Evolutionary conservation across 495 filamentous ascomycete species (phyloP).

Genomic region (Lineolata rhizophorae): DNA sequence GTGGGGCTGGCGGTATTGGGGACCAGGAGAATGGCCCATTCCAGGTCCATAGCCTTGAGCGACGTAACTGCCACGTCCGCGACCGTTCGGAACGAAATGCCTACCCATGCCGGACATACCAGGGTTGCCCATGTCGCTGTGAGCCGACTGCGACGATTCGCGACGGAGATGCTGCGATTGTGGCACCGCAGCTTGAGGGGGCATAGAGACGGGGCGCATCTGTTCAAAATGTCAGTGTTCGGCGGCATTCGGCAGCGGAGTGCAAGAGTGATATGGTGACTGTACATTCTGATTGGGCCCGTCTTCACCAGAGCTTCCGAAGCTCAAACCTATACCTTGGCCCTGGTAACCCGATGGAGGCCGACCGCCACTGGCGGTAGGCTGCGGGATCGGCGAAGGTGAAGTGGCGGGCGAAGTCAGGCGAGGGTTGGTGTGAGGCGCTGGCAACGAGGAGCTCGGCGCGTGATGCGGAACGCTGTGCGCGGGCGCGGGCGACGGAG

Average conservation of each 20-base stretch:
- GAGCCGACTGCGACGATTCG: slow-evolving; percentile 60
- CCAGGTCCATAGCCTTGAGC: slow-evolving; percentile 23
- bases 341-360: slow-evolving; percentile 49
- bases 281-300: slow-evolving; percentile 42
- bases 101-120: slow-evolving; percentile 20
- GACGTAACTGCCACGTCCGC: too few relatives aligned
- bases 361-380: slow-evolving; percentile 63
- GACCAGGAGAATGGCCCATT: slow-evolving; percentile 40
- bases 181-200: slow-evolving; percentile 33
- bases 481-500: slow-evolving; percentile 42
- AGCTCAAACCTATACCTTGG: slow-evolving; percentile 42
- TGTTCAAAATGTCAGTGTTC: slow-evolving; percentile 18
- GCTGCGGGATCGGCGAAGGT: slow-evolving; percentile 75
- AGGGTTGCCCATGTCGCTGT: slow-evolving; percentile 50
- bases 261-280: slow-evolving; percentile 6
- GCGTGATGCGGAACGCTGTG: slow-evolving; percentile 33
- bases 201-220: slow-evolving; percentile 34
- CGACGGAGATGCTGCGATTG: slow-evolving; percentile 56
- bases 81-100: slow-evolving; percentile 22
- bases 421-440: slow-evolving; percentile 16
- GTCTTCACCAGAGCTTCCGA: slow-evolving; percentile 55
- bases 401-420: slow-evolving; percentile 49
- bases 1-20: slow-evolving; percentile 32
- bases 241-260: too few relatives aligned
- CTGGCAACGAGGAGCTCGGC: slow-evolving; percentile 31